Evolutionary conservation across 352 stramenopile genomes (phyloP), one percentile per base, ranked within the genome.

Genomic region (Globisporangium recalcitrans): DNA sequence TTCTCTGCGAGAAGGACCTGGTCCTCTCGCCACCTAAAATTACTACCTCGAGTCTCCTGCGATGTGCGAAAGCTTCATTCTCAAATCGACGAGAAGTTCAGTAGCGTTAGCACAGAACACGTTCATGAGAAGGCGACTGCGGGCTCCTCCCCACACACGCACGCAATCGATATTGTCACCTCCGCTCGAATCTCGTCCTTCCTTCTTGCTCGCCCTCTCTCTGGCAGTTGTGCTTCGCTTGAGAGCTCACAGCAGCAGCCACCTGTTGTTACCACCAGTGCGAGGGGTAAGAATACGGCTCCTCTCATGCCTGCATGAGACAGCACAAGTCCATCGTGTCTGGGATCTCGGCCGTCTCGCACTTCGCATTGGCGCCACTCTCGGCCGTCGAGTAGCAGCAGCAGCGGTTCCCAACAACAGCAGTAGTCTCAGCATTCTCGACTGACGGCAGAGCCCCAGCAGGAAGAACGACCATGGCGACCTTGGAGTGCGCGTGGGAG

Each of bases 401-500:
- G 26, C 49, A 36, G 26, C 48, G n/a, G 22, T n/a, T 16, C 7
- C 4, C 34, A 58, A 32, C 52, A 31, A 27, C 36, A 40, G 16
- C 27, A 40, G 19, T 22, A 4, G 14, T 7, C 13, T 3, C n/a
- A 26, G 49, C 26, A 13, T 26, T 56, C 34, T n/a, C 16, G 3
- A 21, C 10, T 32, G 38, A 26, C 10, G 26, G 10, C 26, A 31
- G 58, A 48, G 16, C 14, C 19, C 13, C 24, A 19, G 14, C 36
- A n/a, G 14, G 5, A 22, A 38, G 14, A 52, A 2, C 24, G 19
- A 46, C 9, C 16, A 22, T 31, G 40, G 32, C 9, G 3, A 16
- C 55, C 36, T 5, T 24, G 5, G 53, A 60, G 9, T 51, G 22
- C 5, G 46, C 13, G 1, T 97, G 88, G 88, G 77, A 87, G 36